Base-by-base conservation (phyloP, 176 grass and related monocot species). In the Bonia amplexicaulis region DNA sequence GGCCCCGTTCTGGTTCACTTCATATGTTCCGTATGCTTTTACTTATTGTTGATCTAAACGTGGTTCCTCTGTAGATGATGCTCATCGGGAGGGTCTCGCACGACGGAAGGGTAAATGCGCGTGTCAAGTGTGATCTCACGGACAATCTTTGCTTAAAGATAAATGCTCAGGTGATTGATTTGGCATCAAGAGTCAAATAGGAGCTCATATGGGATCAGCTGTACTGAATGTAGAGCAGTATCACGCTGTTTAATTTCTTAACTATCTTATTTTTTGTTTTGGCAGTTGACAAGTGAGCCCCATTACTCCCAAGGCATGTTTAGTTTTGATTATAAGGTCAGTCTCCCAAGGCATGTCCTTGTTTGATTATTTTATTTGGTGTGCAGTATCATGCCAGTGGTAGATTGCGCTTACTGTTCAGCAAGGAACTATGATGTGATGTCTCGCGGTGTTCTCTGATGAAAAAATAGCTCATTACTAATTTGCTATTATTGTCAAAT, bases 281-380 rank as follows among this genome's bases (percentile, higher is more conserved):
- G 39, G 10, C 92, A 95, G 95, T 71, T 97, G 66, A 93, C 87
- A 55, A 93, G 31, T 74, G 92, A 95, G 85, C 90, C 78, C 31
- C 76, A 86, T 88, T 90, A 83, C 67, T 91, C 93, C 27, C 87
- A 98, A 84, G 90, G 89, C 67, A 89, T 84, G 84, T 59, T 69
- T 37, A 88, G 15, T 42, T 80, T 95, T 76, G 93, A 89, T 83
- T 98, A 95, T 57, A 95, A 93, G 89, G 93, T 93, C 12, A 77
- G 84, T 71, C 15, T 86, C 39, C 76, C 66, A 33, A 80, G 37
- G 20, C 9, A 72, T 76, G 39, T 57, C 45, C 17, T 27, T 87
- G n/a, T 77, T 33, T 82, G 5, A 12, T 60, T 16, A 1, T 69
- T 74, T 80, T 37, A 39, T 78, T 85, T 83, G 26, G 60, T 26